Percentiles rank a stretch among this genome's conserved stretches.
Conservation (phyloP, 257 asterid genomes). For the Anisodus tanguticus region DNA sequence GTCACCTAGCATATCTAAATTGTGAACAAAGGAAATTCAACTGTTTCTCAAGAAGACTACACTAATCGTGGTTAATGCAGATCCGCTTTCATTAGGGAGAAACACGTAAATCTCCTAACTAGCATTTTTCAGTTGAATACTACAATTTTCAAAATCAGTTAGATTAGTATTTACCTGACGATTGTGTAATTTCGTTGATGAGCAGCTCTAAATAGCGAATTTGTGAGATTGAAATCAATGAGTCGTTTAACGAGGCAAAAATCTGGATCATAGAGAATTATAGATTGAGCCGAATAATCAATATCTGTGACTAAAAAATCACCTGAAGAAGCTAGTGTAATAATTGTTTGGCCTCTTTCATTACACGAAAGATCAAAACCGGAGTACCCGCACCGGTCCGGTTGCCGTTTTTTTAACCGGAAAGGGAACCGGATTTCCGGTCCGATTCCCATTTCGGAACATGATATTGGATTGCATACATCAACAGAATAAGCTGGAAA, state of each 20-base stretch:
- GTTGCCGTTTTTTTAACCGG: conserved; percentile 47
- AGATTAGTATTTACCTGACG: conserved; percentile 47
- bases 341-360: conserved; percentile 50
- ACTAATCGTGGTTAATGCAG: not conserved
- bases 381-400: conserved; percentile 59
- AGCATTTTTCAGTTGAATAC: not conserved
- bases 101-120: not conserved
- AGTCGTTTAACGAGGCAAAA: conserved; percentile 62
- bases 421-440: conserved; percentile 78
- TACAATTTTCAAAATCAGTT: not conserved
- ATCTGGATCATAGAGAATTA: conserved; percentile 62
- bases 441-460: conserved; percentile 31
- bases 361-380: conserved; percentile 79
- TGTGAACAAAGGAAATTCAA: not conserved
- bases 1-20: too few relatives aligned
- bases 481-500: conserved; percentile 34
- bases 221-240: conserved; percentile 47
- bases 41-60: not conserved
- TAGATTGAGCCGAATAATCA: conserved; percentile 53
- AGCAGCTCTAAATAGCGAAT: conserved; percentile 51
- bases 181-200: conserved; percentile 42
- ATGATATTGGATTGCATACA: conserved; percentile 47
- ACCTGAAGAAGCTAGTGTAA: conserved; percentile 70
- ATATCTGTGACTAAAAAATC: conserved; percentile 66
- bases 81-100: too few relatives aligned